Evolutionary conservation across 1,284 basidiomycete genomes (phyloP), one percentile per base, ranked within the genome.

Genomic region (Coniferiporia weirii): DNA sequence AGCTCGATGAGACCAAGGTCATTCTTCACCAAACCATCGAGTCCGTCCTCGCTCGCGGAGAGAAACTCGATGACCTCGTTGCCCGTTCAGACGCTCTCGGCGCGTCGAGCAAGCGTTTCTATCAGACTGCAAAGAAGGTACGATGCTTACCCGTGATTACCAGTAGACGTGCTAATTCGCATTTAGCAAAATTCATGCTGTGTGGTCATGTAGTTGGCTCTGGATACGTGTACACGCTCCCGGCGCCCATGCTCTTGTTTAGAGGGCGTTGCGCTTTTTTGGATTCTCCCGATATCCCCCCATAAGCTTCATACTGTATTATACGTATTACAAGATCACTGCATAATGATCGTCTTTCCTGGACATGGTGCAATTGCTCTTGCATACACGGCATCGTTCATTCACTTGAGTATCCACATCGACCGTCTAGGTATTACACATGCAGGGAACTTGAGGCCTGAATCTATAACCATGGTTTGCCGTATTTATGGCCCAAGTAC

Each of bases 21-120:
- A 87, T 99, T 40, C 75, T 98, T 72, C 97, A 99, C 81, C 98
- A 99, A 81, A 99, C 97, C 13, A 99, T 99, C 69, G 97, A 99
- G 71, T 93, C 91, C 1, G 96, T 99, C 1, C 81, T 99, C 40
- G 88, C 97, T 72, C 85, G 97, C 36, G 97, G 97, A 45, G 96
- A 99, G 81, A 97, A 95, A 75, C 82, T 99, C 51, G 96, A 99
- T 73, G 95, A 95, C 72, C 80, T 99, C 19, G 96, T 99, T 2
- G 96, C 98, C 67, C 84, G 95, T 54, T 98, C 95, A 49, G 93
- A 93, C 64, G 90, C 91, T 4, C 77, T 99, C 45, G 95, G 93
- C 32, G 78, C 86, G 32, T 93, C 95, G 76, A 93, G 85, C 76
- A 98, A 98, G 83, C 89, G 91, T 83, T 95, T 96, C 70, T 93